A percentile compares a stretch with the other conserved stretches of the same genome.
These are phyloP conservation scores for Diaporthe nobilis DNA, from an alignment of 2,329 filamentous ascomycete species.

Conservation along the genomic window DNA sequence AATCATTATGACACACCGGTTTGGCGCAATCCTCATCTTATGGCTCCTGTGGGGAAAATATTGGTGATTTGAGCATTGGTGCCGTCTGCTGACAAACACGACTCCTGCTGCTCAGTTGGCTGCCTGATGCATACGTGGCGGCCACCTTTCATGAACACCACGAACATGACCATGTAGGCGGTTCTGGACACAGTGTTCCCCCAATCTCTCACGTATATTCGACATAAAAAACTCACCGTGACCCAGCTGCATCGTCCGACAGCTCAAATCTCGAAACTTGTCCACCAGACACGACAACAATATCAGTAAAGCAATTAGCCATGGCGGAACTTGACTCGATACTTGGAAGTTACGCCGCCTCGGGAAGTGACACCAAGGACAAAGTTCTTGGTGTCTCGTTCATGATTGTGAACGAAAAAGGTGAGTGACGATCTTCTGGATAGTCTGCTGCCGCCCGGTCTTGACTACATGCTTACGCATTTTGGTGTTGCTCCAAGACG, in stretches of 20 bases:
- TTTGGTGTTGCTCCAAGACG: constrained; percentile 44
- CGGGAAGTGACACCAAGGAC: constrained; percentile 47
- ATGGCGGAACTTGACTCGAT: constrained; percentile 46
- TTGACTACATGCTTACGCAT: neutral
- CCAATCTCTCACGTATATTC: no score
- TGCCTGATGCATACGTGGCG: neutral
- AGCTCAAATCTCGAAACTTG: neutral
- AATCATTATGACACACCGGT: neutral
- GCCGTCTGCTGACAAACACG: neutral
- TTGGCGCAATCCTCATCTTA: rapidly evolving
- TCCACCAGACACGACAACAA: neutral
- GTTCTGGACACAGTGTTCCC: neutral
- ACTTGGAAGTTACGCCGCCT: constrained; percentile 45
- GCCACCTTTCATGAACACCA: neutral
- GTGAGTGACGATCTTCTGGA: constrained; percentile 31
- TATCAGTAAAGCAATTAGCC: neutral
- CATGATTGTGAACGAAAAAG: constrained; percentile 47
- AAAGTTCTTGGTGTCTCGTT: constrained; percentile 50
- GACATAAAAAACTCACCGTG: no score
- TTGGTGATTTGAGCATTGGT: neutral
- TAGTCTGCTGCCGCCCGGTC: no score
- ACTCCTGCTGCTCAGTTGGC: no score
- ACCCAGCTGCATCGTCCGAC: neutral
- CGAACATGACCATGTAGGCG: neutral
- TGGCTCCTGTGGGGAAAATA: neutral